A percentile compares a stretch with the other conserved stretches of the same genome.
These are phyloP conservation scores for Maudiozyma saulgeensis DNA, from an alignment of 805 yeast genomes.

Conservation along the genomic window DNA sequence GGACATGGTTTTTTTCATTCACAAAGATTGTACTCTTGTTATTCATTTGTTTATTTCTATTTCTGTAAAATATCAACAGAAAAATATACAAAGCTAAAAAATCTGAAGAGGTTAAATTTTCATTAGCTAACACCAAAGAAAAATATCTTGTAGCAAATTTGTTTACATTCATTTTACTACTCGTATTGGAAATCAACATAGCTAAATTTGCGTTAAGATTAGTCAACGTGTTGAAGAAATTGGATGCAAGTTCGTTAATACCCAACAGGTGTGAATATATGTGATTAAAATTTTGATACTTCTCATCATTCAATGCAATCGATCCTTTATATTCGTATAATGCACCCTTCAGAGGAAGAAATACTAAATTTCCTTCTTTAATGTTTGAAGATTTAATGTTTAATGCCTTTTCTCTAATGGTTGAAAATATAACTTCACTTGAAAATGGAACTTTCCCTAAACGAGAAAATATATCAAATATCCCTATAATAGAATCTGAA, in stretches of 20 bases:
- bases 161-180: conserved; percentile 15
- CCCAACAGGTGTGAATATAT: conserved; percentile 23
- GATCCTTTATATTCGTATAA: conserved; percentile 14
- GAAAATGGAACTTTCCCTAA: conserved; percentile 45
- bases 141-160: conserved; percentile 16
- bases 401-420: conserved; percentile 22
- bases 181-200: conserved; percentile 19
- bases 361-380: conserved; percentile 11
- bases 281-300: conserved; percentile 20
- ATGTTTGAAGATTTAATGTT: conserved; percentile 14
- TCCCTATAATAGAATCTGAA: conserved; percentile 25
- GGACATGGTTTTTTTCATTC: conserved; percentile 12
- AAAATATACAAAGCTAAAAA: conserved; percentile 20
- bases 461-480: conserved; percentile 30
- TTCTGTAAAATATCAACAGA: conserved; percentile 15
- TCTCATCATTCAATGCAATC: conserved; percentile 12
- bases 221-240: conserved; percentile 17
- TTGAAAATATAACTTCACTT: conserved; percentile 45
- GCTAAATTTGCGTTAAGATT: conserved; percentile 15
- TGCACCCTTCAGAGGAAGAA: conserved; percentile 24
- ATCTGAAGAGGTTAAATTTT: conserved; percentile 22
- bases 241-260: conserved; percentile 22
- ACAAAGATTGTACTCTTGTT: conserved; percentile 13
- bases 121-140: conserved; percentile 17
- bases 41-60: conserved; percentile 7